These are phyloP conservation scores for Chaetomium cochliodes DNA, from an alignment of 495 filamentous ascomycete genomes.

Conservation along the genomic window DNA sequence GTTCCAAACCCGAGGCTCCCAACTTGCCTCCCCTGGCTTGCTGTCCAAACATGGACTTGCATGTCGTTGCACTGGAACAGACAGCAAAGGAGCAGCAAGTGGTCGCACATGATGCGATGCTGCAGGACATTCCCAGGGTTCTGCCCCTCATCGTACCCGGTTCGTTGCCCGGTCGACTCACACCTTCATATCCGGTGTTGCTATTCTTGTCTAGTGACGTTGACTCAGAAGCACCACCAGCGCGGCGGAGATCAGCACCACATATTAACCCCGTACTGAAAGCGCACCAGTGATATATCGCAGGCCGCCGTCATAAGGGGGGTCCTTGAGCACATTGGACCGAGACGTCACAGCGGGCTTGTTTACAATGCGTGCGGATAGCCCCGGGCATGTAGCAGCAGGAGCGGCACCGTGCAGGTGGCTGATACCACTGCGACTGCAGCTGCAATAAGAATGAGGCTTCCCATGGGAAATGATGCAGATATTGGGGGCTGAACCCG, in stretches of 20 bases:
- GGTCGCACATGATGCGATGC: neutral
- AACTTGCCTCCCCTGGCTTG: neutral
- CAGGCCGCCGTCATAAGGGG: neutral
- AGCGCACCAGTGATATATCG: neutral
- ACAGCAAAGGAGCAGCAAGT: neutral
- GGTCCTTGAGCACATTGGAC: slow-evolving; percentile 9
- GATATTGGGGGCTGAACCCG: slow-evolving; percentile 27
- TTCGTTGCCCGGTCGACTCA: neutral
- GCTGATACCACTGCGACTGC: neutral
- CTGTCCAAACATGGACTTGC: neutral
- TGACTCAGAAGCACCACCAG: neutral
- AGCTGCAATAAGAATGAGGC: neutral
- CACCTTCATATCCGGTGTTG: slow-evolving; percentile 3
- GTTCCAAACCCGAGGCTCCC: neutral
- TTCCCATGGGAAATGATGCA: neutral
- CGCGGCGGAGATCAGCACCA: neutral
- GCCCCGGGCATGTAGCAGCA: slow-evolving; percentile 15
- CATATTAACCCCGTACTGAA: neutral
- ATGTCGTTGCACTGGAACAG: neutral
- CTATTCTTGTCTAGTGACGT: slow-evolving; percentile 11
- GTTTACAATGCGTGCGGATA: slow-evolving; percentile 6
- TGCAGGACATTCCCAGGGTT: neutral
- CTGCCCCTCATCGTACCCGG: neutral
- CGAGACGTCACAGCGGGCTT: neutral
- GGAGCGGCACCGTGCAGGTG: slow-evolving; percentile 13